Percentiles rank a stretch among this genome's conserved stretches.
Conservation (phyloP, 371 early-diverging fungal genomes). For the Rhizopus stolonifer region DNA sequence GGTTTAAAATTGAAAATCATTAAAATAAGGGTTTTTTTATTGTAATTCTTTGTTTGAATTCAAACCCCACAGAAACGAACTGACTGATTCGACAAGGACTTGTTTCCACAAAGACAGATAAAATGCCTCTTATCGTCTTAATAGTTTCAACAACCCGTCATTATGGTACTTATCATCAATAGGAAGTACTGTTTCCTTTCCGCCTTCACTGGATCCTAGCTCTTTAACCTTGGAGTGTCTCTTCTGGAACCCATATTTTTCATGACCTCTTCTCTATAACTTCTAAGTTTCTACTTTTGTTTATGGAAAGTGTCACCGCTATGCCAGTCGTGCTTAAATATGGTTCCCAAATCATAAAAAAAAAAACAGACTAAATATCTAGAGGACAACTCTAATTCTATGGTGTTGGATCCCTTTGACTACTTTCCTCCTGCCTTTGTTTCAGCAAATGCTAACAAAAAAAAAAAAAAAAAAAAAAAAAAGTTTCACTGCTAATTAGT, state of each 20-base stretch:
- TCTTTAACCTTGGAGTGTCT: conserved; percentile 10
- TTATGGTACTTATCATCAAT: conserved; percentile 17
- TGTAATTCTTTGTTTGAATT: no score
- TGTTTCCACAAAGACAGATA: conserved; percentile 17
- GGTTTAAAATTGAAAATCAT: conserved; percentile 1
- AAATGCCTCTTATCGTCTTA: conserved; percentile 13
- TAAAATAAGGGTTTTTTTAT: no score
- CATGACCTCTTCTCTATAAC: conserved; percentile 10
- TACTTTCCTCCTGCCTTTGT: no score
- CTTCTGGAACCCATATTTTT: conserved; percentile 16
- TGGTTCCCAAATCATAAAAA: no score
- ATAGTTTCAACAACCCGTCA: conserved; percentile 17
- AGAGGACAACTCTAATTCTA: no score
- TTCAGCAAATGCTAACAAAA: no score
- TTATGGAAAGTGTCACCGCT: conserved; percentile 10
- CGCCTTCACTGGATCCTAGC: conserved; percentile 15
- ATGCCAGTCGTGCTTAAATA: background rate
- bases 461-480: no score
- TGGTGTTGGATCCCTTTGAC: no score
- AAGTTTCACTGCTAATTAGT: no score
- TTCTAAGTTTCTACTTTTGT: conserved; percentile 9
- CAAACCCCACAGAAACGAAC: conserved; percentile 15
- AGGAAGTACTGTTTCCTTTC: conserved; percentile 13
- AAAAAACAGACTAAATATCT: no score
- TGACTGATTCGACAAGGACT: conserved; percentile 14